Evolutionary conservation across 2,329 filamentous ascomycete genomes (phyloP).

Genomic region (Raffaelea albimanens): DNA sequence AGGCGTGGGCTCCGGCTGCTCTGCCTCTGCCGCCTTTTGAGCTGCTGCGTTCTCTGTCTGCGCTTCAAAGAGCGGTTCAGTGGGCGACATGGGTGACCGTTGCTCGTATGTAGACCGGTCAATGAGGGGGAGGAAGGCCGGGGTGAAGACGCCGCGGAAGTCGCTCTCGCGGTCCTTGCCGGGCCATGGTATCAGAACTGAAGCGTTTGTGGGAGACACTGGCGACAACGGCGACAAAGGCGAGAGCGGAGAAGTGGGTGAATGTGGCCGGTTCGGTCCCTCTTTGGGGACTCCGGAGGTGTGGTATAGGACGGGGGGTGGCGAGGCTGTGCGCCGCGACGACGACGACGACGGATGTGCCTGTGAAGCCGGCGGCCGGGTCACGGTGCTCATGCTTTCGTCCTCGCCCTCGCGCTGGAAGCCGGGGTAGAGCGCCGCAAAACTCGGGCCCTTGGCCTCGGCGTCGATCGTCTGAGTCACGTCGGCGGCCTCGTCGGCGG

Average conservation of each 20-base stretch:
- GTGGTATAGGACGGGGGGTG: conserved; percentile 30
- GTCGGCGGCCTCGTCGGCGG: conserved; percentile 34
- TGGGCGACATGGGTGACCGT: not conserved
- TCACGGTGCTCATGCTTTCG: not conserved
- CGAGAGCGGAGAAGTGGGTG: not conserved
- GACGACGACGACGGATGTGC: conserved; percentile 11
- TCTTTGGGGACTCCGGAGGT: conserved; percentile 26
- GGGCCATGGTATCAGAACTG: too few relatives aligned
- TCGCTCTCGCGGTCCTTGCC: conserved; percentile 46
- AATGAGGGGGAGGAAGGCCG: conserved; percentile 52
- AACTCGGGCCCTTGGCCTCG: conserved; percentile 29
- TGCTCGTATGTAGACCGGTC: conserved; percentile 27
- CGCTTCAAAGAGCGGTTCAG: conserved; percentile 1
- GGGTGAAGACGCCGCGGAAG: conserved; percentile 54
- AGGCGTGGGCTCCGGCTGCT: conserved; percentile 11
- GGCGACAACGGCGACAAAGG: not conserved
- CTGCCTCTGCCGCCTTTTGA: not conserved
- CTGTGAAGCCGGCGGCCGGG: conserved; percentile 7
- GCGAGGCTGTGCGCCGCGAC: conserved; percentile 18
- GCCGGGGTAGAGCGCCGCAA: conserved; percentile 30
- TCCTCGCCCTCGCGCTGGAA: conserved; percentile 19
- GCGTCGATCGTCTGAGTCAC: conserved; percentile 36
- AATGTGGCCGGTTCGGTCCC: conserved; percentile 16
- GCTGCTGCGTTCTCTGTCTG: conserved; percentile 11
- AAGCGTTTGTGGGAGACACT: not conserved